Evolutionary conservation across 225 moss, liverwort and hornwort genomes (phyloP).

Genomic region (Anthoceros angustus): DNA sequence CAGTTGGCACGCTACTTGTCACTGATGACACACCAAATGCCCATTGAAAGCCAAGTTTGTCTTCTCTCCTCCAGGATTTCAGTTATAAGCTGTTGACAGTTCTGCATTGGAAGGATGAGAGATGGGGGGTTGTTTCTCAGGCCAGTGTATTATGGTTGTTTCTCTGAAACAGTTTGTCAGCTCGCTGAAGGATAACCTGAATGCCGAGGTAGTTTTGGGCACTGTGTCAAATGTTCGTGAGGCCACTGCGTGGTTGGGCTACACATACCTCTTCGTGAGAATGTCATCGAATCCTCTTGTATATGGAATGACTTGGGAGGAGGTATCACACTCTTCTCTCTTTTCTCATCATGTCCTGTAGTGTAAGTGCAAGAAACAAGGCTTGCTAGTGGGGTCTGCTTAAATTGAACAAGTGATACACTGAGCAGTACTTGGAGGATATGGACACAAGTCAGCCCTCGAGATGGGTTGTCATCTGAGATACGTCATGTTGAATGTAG

Average conservation of each 20-base stretch:
- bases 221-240: conserved; percentile 93
- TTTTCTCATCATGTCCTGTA: conserved; percentile 2
- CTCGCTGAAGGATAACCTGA: conserved; percentile 87
- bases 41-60: conserved; percentile 91
- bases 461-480: neutral
- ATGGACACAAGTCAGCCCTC: neutral
- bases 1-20: conserved; percentile 89
- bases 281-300: conserved; percentile 96
- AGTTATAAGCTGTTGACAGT: no score
- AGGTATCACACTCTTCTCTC: conserved; percentile 31
- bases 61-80: neutral
- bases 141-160: neutral
- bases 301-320: conserved; percentile 99
- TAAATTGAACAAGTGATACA: no score
- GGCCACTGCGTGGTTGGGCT: conserved; percentile 84
- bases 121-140: no score
- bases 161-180: conserved; percentile 53
- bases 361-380: neutral
- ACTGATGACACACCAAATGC: conserved; percentile 94
- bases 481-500: conserved; percentile 18
- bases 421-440: no score
- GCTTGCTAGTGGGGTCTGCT: no score
- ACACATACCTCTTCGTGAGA: conserved; percentile 94
- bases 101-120: no score
- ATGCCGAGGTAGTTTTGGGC: conserved; percentile 93